Evolutionary conservation across 441 rosid genomes (phyloP), one percentile per base, ranked within the genome.

Genomic region (Erodium texanum): DNA sequence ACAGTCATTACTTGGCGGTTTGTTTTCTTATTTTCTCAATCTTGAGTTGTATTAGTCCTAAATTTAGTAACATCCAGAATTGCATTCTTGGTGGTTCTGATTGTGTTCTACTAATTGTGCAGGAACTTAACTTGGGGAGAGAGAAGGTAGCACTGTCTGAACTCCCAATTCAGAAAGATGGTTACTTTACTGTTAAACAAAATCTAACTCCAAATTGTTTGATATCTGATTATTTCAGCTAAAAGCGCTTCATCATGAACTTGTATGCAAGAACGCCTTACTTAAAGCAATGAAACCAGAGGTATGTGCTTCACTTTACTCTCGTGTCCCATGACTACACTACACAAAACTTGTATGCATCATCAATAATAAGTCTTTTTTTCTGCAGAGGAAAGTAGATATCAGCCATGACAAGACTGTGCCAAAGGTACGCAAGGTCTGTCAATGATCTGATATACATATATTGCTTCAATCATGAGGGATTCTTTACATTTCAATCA

Each of bases 101-200:
- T 66, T 68, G 11, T 43, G 38, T 69, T 64, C 45, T 45, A 12
- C 24, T 64, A 54, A 38, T 66, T 54, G 69, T 41, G 38, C 87
- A 86, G 94, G 94, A 88, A 78, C 73, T 86, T 77, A 85, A 86
- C 73, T 54, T 80, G 24, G 89, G 84, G 18, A 88, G 81, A 73
- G 91, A 84, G 12, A 84, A 78, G 85, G 94, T 84, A 73, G 64
- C 24, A 19, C 32, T 23, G 24, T 10, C 58, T 11, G 9, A 19
- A 52, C 56, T 27, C 32, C 15, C 50, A 11, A 24, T 59, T 24
- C 63, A 65, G 1, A 5, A 23, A 12, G 34, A 0, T 70, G 16
- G n/a, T 56, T 63, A 22, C 24, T 24, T 69, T 68, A 66, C n/a
- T 61, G 62, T 41, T n/a, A n/a, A n/a, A n/a, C n/a, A 9, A 5